Percentiles rank a stretch among this genome's conserved stretches.
Conservation (phyloP, 345 rosid genomes). For the Rhodomyrtus tomentosa region DNA sequence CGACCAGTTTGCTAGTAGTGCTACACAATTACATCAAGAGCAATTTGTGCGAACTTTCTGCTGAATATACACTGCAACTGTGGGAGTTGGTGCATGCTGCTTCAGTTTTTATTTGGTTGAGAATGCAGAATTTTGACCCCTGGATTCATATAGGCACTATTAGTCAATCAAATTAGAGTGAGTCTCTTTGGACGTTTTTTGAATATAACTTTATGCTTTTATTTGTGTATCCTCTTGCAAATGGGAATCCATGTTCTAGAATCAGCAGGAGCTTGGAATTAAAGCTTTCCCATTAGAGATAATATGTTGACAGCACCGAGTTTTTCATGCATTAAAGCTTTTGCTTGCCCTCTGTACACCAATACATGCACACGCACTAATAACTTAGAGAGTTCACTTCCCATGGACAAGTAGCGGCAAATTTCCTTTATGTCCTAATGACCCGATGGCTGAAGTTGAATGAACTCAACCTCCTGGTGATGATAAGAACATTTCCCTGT, state of each 20-base stretch:
- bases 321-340: not conserved
- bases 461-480: not conserved
- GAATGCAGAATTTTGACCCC: not conserved
- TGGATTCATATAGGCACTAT: not conserved
- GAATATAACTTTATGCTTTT: not conserved
- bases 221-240: not conserved
- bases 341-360: not conserved
- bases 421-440: not conserved
- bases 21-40: not conserved
- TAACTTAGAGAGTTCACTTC: not conserved
- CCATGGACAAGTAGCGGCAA: not conserved
- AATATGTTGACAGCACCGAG: not conserved
- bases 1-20: not conserved
- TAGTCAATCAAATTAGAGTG: not conserved
- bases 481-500: not conserved
- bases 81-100: not conserved
- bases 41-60: not conserved
- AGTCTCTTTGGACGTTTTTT: not conserved
- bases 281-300: not conserved
- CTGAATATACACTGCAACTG: not conserved
- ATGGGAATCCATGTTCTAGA: not conserved
- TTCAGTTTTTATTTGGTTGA: not conserved
- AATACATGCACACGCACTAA: not conserved
- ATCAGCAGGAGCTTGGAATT: not conserved
- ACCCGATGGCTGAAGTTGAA: not conserved